A percentile compares a stretch with the other conserved stretches of the same genome.
Conservation (phyloP, 73 alveolate genomes). For the Diophrys sp. region DNA sequence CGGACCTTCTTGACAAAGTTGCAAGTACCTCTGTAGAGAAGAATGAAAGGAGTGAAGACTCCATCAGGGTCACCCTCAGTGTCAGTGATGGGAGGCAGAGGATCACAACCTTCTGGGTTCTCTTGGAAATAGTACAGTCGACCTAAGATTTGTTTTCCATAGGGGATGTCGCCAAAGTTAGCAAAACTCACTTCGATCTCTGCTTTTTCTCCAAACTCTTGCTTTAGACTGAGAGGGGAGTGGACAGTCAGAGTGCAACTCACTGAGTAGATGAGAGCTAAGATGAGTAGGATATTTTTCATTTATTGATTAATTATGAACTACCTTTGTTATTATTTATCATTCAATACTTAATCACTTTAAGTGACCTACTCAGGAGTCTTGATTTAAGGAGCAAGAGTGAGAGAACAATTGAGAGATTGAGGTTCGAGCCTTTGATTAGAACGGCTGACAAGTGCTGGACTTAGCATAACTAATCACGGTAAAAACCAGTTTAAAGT, state of each 20-base stretch:
- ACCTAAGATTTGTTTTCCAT: slow-evolving; percentile 55
- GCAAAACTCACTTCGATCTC: slow-evolving; percentile 15
- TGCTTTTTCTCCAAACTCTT: neutral
- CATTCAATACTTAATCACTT: too few species aligned
- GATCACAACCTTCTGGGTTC: slow-evolving; percentile 58
- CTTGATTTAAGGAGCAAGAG: too few species aligned
- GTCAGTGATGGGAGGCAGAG: slow-evolving; percentile 35
- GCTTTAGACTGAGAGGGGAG: slow-evolving; percentile 11
- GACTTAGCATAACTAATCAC: too few species aligned
- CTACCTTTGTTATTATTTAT: too few species aligned
- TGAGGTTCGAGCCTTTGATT: too few species aligned
- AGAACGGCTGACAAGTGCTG: too few species aligned
- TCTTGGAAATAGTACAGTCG: slow-evolving; percentile 38
- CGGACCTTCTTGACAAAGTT: slow-evolving; percentile 79
- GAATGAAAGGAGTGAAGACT: neutral
- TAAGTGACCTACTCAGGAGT: too few species aligned
- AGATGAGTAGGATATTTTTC: neutral
- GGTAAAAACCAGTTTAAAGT: too few species aligned
- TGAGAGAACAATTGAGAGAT: too few species aligned
- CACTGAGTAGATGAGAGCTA: neutral
- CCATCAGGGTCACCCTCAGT: neutral
- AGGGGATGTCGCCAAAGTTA: slow-evolving; percentile 61
- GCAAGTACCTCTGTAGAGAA: slow-evolving; percentile 55
- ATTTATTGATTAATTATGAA: too few species aligned
- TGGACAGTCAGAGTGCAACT: neutral